Conservation (phyloP, 2,329 filamentous ascomycete species). For the Coniochaeta pulveracea region DNA sequence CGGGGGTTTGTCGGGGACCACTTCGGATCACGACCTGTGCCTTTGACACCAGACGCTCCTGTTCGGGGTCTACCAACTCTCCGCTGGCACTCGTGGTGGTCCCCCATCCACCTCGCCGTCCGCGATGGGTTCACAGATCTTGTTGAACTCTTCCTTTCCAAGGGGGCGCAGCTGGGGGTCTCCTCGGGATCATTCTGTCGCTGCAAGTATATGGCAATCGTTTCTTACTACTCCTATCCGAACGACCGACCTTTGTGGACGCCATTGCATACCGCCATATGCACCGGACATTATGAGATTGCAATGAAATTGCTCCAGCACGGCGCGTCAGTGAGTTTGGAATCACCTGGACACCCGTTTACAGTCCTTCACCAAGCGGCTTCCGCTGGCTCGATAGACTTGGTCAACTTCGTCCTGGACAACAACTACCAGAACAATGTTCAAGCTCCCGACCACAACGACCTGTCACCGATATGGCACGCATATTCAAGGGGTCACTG, state of each 20-base stretch:
- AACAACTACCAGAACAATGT: constrained; percentile 6
- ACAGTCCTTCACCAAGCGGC: constrained; percentile 8
- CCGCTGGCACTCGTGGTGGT: constrained; percentile 3
- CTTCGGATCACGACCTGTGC: background rate
- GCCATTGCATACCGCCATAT: constrained; percentile 6
- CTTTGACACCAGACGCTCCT: constrained; percentile 1
- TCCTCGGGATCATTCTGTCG: constrained; percentile 5
- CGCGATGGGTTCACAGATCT: background rate
- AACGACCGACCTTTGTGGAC: background rate
- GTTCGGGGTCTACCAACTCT: too few species aligned
- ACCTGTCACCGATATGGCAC: constrained; percentile 6
- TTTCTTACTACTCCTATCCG: background rate
- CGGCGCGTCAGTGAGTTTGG: background rate
- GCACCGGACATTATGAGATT: constrained; percentile 2
- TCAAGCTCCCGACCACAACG: constrained; percentile 1
- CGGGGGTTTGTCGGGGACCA: constrained; percentile 3
- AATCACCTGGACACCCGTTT: background rate
- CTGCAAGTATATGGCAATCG: background rate
- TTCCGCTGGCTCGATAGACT: constrained; percentile 3
- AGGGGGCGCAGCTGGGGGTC: background rate
- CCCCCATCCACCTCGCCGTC: background rate
- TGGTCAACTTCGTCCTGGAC: constrained; percentile 6
- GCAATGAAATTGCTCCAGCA: constrained; percentile 4
- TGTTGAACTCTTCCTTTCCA: background rate
- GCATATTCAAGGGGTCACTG: constrained; percentile 6